Evolutionary conservation across 805 yeast species (phyloP), one percentile per base, ranked within the genome.

Genomic region (Candida incommunis): DNA sequence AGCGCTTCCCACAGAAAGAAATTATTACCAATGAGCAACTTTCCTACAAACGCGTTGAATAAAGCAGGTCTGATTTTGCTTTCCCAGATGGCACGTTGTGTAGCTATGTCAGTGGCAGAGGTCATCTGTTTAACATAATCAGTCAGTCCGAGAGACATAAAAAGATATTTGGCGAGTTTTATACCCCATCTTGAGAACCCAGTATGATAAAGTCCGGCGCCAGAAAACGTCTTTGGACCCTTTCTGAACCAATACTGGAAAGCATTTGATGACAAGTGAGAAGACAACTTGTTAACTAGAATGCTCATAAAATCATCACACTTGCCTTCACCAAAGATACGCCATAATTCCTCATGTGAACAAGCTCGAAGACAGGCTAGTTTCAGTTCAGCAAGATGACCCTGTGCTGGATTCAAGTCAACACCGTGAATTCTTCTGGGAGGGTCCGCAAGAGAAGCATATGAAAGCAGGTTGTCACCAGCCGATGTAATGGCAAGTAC

Each of bases 111-210:
- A 46, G 68, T 69, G 44, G 82, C 70, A 7, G 62, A 52, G 56
- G 88, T 78, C 18, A 83, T 62, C 47, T 70, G 66, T 40, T 72
- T 70, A 43, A 82, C 75, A 44, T 72, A 68, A 9, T 60, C 61
- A 25, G 67, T 53, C 21, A 76, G 67, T 0, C 87, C 82, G 22
- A 46, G 44, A 46, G 78, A 68, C 1, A 74, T 43, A 66, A 83
- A 82, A 1, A 82, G 66, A 49, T 69, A 73, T 49, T 70, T 69
- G 7, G 86, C 81, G 48, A 81, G 62, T 55, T 88, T 70, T 44
- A 83, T 65, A 1, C 94, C 94, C 94, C 94, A 83, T 61, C 90
- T 72, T 1, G 94, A 80, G 23, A 83, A 81, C 0, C 94, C 94
- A 4, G 92, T 83, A 54, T 83, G 85, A 44, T 56, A 59, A 34